Conservation (phyloP, 2,329 filamentous ascomycete genomes). For the Diplocarpon mali region DNA sequence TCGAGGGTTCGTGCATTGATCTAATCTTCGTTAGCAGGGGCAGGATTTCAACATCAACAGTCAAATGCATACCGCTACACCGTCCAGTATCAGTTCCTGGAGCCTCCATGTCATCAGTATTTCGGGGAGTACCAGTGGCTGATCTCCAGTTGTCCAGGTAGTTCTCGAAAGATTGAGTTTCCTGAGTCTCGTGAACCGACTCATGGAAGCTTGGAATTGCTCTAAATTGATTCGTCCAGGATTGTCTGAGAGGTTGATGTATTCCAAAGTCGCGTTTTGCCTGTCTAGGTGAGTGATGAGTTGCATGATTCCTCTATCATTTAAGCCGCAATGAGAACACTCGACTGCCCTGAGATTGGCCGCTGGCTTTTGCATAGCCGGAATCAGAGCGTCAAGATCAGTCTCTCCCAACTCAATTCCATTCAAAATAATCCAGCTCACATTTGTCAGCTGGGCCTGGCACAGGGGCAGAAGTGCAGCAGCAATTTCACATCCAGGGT, state of each 20-base stretch:
- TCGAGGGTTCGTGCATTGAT: conserved; percentile 53
- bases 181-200: conserved; percentile 54
- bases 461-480: conserved; percentile 59
- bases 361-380: conserved; percentile 52
- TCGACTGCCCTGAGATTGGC: conserved; percentile 59
- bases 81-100: conserved; percentile 54
- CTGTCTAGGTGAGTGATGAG: conserved; percentile 51
- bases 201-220: conserved; percentile 54
- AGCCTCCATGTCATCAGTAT: conserved; percentile 56
- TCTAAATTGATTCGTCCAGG: conserved; percentile 52
- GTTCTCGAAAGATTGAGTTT: conserved; percentile 56
- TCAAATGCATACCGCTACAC: conserved; percentile 36
- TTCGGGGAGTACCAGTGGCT: conserved; percentile 54
- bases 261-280: conserved; percentile 57
- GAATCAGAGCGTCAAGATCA: conserved; percentile 54
- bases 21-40: conserved; percentile 12
- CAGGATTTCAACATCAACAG: not conserved
- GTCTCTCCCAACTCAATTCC: conserved; percentile 60
- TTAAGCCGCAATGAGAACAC: conserved; percentile 50
- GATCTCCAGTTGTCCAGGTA: conserved; percentile 48
- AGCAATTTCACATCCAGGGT: conserved; percentile 57
- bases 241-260: conserved; percentile 55
- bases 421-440: conserved; percentile 60
- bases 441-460: conserved; percentile 54
- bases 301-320: conserved; percentile 46